These are phyloP conservation scores for Agroathelia rolfsii DNA, from an alignment of 1,284 basidiomycete genomes.

Conservation along the genomic window DNA sequence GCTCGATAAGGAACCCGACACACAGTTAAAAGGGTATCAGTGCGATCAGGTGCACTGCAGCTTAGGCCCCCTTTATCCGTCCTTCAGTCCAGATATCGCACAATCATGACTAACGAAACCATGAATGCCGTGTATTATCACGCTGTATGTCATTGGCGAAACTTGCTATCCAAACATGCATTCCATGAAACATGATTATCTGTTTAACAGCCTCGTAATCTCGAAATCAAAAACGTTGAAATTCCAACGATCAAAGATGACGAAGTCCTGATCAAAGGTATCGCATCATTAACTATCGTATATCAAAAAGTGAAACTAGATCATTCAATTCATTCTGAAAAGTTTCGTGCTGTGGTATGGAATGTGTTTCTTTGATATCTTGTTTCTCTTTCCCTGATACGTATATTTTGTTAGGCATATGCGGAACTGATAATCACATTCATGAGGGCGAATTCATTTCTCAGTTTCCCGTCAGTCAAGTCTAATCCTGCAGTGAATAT, in stretches of 20 bases:
- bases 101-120: constrained; percentile 19
- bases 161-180: neutral
- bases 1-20: too few relatives aligned
- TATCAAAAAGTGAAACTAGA: constrained; percentile 5
- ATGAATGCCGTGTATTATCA: constrained; percentile 53
- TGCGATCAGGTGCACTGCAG: too few relatives aligned
- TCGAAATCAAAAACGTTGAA: constrained; percentile 51
- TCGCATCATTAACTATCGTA: constrained; percentile 3
- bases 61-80: too few relatives aligned
- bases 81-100: too few relatives aligned
- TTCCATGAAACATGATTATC: constrained; percentile 12
- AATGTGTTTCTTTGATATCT: too few relatives aligned
- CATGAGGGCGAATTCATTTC: constrained; percentile 74
- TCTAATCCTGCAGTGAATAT: constrained; percentile 6
- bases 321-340: constrained; percentile 4
- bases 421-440: constrained; percentile 72
- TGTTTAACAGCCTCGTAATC: constrained; percentile 43
- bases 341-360: constrained; percentile 42
- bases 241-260: constrained; percentile 53
- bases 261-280: constrained; percentile 66
- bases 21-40: too few relatives aligned
- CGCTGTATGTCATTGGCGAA: constrained; percentile 20
- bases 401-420: constrained; percentile 44
- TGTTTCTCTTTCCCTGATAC: neutral
- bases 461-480: constrained; percentile 51